phyloP scores from a whole-genome alignment of 2,329 filamentous ascomycete species.

The Ophiostoma sp. region DNA sequence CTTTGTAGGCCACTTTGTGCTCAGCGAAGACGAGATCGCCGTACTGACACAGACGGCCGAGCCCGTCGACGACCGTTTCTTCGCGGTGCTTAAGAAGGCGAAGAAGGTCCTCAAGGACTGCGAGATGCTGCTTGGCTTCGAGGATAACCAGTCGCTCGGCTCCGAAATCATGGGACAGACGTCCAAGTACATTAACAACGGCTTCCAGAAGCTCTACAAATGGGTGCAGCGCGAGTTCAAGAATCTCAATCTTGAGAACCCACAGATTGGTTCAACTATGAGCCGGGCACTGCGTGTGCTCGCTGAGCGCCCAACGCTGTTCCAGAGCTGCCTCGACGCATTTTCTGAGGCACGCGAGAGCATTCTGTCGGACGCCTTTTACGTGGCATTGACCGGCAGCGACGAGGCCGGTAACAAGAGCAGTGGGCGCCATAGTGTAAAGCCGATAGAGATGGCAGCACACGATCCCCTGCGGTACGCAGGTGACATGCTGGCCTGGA shows the following conservation, averaged over 20 bases:
- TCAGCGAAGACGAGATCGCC: conserved; percentile 78
- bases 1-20: conserved; percentile 79
- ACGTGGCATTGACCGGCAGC: conserved; percentile 79
- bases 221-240: conserved; percentile 96
- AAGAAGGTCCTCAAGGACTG: conserved; percentile 89
- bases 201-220: conserved; percentile 92
- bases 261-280: conserved; percentile 84
- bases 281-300: conserved; percentile 81
- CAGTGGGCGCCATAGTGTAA: conserved; percentile 60
- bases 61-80: conserved; percentile 84
- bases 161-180: conserved; percentile 90
- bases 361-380: conserved; percentile 85
- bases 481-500: conserved; percentile 97
- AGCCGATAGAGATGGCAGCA: conserved; percentile 91
- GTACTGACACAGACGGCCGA: conserved; percentile 74
- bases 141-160: conserved; percentile 86
- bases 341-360: conserved; percentile 89
- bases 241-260: conserved; percentile 87
- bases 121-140: conserved; percentile 82
- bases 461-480: conserved; percentile 91
- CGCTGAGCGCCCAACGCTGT: conserved; percentile 83
- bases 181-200: conserved; percentile 80
- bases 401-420: conserved; percentile 46
- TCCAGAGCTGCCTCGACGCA: conserved; percentile 89
- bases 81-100: conserved; percentile 70